Percentiles rank a stretch among this genome's conserved stretches.
phyloP scores from a whole-genome alignment of 495 filamentous ascomycete genomes.

The Neurospora sp. region DNA sequence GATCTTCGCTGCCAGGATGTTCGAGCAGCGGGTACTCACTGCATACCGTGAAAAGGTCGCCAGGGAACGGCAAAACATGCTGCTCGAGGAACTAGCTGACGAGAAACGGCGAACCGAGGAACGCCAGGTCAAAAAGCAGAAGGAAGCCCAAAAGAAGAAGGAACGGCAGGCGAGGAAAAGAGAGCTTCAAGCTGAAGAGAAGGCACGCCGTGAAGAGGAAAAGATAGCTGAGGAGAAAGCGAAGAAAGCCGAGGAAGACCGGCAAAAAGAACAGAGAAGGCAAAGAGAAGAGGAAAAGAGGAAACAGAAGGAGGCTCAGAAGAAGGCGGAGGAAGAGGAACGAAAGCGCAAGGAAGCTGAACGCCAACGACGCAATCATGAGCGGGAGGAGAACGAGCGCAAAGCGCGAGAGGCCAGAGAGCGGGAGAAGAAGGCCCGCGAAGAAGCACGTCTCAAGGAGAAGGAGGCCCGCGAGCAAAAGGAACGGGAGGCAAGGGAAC shows the following conservation, averaged over 20 bases:
- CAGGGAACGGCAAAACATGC: slow-evolving; percentile 78
- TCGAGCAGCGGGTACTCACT: slow-evolving; percentile 93
- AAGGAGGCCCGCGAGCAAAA: slow-evolving; percentile 58
- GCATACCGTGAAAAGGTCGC: slow-evolving; percentile 96
- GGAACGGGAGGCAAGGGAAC: slow-evolving; percentile 58
- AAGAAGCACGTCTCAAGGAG: slow-evolving; percentile 50
- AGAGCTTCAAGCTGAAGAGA: slow-evolving; percentile 80
- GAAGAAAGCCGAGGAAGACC: slow-evolving; percentile 62
- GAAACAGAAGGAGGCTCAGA: slow-evolving; percentile 87
- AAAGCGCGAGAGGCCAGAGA: slow-evolving; percentile 70
- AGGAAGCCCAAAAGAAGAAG: slow-evolving; percentile 86
- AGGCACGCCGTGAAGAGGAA: slow-evolving; percentile 73
- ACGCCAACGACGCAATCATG: slow-evolving; percentile 60
- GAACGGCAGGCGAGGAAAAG: slow-evolving; percentile 81
- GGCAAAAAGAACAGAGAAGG: slow-evolving; percentile 69
- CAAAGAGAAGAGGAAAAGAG: slow-evolving; percentile 78
- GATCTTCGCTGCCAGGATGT: slow-evolving; percentile 98
- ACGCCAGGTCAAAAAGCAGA: slow-evolving; percentile 84
- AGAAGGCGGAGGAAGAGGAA: slow-evolving; percentile 82
- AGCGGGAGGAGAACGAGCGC: slow-evolving; percentile 79
- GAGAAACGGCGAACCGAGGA: slow-evolving; percentile 65
- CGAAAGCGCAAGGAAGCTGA: slow-evolving; percentile 51
- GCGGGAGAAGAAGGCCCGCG: slow-evolving; percentile 72
- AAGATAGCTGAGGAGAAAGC: slow-evolving; percentile 86
- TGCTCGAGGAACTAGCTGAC: slow-evolving; percentile 84